These are phyloP conservation scores for barrel medic (Medicago truncatula) DNA, from an alignment of 306 rosid species.

Conservation along the genomic window DNA sequence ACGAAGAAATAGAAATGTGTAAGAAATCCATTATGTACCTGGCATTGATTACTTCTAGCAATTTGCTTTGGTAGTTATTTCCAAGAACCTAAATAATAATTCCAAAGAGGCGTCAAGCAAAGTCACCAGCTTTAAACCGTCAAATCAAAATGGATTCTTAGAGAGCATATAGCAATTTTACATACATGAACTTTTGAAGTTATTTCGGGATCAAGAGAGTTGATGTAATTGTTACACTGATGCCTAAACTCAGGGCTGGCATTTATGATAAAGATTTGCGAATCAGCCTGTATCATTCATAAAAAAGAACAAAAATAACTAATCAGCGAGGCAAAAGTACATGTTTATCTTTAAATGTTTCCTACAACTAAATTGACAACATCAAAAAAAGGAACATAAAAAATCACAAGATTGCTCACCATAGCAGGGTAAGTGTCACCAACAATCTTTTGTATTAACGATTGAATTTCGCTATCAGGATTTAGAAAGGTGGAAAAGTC, in stretches of 20 bases:
- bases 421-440: slow-evolving; percentile 85
- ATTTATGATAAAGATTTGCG: slow-evolving; percentile 91
- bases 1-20: slow-evolving; percentile 24
- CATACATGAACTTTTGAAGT: slow-evolving; percentile 92
- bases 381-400: slow-evolving; percentile 37
- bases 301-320: slow-evolving; percentile 9
- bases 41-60: slow-evolving; percentile 86
- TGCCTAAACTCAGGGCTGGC: slow-evolving; percentile 94
- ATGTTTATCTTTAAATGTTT: slow-evolving; percentile 16
- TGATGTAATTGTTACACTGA: slow-evolving; percentile 81
- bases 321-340: slow-evolving; percentile 20
- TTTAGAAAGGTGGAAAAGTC: slow-evolving; percentile 84
- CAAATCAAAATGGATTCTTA: slow-evolving; percentile 17
- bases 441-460: slow-evolving; percentile 80
- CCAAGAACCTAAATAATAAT: slow-evolving; percentile 77
- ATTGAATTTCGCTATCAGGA: slow-evolving; percentile 75
- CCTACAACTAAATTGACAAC: neutral
- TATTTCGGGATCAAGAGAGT: slow-evolving; percentile 83
- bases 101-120: slow-evolving; percentile 32
- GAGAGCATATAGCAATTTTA: slow-evolving; percentile 30
- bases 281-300: slow-evolving; percentile 65
- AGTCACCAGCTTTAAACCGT: slow-evolving; percentile 35
- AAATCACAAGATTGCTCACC: slow-evolving; percentile 47
- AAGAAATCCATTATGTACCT: slow-evolving; percentile 56
- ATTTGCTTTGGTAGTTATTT: slow-evolving; percentile 86